Evolutionary conservation across 192 early-diverging fungal genomes (phyloP).

Genomic region (Chytriomyces hyalinus): DNA sequence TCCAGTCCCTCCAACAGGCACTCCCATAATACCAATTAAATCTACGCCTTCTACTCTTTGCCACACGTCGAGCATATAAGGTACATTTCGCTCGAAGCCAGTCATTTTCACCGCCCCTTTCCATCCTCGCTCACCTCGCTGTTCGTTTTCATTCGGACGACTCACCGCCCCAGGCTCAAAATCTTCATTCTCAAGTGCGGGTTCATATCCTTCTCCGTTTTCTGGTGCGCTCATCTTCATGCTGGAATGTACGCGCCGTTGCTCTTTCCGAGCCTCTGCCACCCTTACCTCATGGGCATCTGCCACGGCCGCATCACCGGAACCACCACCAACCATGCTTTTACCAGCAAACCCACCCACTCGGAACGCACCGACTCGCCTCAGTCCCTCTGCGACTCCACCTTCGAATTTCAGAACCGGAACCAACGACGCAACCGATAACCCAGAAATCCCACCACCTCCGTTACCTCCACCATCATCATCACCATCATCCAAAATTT

Average conservation of each 20-base stretch:
- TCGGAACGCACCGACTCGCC: too few species aligned
- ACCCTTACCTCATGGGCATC: too few species aligned
- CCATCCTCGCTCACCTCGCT: not conserved
- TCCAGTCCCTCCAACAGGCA: not conserved
- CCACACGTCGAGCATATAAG: constrained; percentile 57
- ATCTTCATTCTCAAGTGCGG: not conserved
- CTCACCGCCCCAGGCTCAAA: not conserved
- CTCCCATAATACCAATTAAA: constrained; percentile 29
- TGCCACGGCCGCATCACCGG: too few species aligned
- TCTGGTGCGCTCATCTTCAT: not conserved
- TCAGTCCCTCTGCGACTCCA: too few species aligned
- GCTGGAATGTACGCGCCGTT: too few species aligned
- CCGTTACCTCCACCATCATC: not conserved
- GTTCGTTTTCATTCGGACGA: not conserved
- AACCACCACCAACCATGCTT: too few species aligned
- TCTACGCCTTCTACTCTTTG: constrained; percentile 49
- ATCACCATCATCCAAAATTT: not conserved
- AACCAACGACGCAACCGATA: too few species aligned
- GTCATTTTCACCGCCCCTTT: constrained; percentile 2
- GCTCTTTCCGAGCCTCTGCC: too few species aligned
- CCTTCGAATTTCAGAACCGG: too few species aligned
- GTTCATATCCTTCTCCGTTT: not conserved
- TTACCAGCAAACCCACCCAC: too few species aligned
- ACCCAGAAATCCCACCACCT: too few species aligned
- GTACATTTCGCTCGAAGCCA: constrained; percentile 44